phyloP scores from a whole-genome alignment of 75 land plant species.

The Sequoiadendron giganteum region DNA sequence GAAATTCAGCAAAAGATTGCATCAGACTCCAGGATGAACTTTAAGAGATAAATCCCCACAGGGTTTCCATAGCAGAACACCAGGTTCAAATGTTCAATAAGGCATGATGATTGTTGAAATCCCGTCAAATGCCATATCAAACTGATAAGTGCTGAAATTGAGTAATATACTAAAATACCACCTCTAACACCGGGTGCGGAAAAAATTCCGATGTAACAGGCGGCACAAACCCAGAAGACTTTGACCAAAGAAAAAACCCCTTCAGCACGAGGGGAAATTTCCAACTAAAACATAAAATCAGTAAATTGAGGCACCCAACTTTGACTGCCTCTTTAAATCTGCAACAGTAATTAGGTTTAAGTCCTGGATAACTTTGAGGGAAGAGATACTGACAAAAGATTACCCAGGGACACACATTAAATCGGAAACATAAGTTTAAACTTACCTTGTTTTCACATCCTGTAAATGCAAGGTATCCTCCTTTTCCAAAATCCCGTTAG shows the following conservation, averaged over 20 bases:
- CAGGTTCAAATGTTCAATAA: neutral
- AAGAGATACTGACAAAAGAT: too few species aligned
- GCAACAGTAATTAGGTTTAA: too few species aligned
- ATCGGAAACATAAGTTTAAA: too few species aligned
- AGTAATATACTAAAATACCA: neutral
- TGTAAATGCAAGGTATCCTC: conserved; percentile 55
- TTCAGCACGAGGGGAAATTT: neutral
- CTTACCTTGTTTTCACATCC: conserved; percentile 51
- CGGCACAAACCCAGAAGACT: neutral
- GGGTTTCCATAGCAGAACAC: neutral
- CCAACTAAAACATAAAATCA: neutral
- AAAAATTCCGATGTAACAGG: neutral
- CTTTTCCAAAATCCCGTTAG: neutral
- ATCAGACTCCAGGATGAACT: neutral
- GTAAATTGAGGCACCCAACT: neutral
- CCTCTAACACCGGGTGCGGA: neutral
- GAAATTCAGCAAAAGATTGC: neutral
- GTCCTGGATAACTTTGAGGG: too few species aligned
- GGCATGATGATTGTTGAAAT: neutral
- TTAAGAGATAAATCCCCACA: neutral
- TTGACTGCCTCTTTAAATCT: too few species aligned
- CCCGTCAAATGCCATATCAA: neutral
- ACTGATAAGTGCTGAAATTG: neutral
- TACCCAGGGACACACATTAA: neutral
- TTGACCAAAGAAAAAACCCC: neutral